Conservation (phyloP, 1,139 yeast genomes). For the Protomyces pachydermus region DNA sequence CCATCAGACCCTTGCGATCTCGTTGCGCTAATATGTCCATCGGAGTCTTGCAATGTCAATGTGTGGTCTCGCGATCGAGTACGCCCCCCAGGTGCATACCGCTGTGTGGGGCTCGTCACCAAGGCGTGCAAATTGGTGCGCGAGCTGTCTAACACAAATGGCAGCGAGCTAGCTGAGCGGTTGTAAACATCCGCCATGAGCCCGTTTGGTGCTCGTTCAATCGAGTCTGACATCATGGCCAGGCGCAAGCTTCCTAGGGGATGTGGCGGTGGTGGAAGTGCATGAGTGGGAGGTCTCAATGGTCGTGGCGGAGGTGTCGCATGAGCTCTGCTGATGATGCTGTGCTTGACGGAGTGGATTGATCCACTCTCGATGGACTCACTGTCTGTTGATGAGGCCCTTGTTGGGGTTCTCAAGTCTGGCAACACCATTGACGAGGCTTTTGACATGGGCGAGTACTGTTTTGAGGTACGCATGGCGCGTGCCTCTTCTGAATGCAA, state of each 20-base stretch:
- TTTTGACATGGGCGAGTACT: no score
- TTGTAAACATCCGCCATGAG: neutral
- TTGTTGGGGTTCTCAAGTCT: no score
- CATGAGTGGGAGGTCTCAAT: neutral
- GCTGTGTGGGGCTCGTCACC: neutral
- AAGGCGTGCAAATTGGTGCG: neutral
- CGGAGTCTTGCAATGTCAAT: neutral
- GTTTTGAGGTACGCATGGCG: no score
- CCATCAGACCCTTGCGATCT: neutral
- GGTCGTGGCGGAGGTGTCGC: no score
- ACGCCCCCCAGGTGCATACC: neutral
- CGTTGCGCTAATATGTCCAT: neutral
- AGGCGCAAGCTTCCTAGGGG: neutral
- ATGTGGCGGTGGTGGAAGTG: neutral
- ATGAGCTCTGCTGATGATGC: no score
- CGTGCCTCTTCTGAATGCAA: no score
- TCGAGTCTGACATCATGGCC: no score
- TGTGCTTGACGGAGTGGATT: no score
- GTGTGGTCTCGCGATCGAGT: neutral
- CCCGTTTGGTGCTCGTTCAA: no score
- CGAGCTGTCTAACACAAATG: neutral
- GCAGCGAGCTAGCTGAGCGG: neutral
- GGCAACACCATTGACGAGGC: no score
- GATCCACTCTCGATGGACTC: no score
- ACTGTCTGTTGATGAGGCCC: no score